These are phyloP conservation scores for Lavandula angustifolia DNA, from an alignment of 257 asterid genomes.

Conservation along the genomic window DNA sequence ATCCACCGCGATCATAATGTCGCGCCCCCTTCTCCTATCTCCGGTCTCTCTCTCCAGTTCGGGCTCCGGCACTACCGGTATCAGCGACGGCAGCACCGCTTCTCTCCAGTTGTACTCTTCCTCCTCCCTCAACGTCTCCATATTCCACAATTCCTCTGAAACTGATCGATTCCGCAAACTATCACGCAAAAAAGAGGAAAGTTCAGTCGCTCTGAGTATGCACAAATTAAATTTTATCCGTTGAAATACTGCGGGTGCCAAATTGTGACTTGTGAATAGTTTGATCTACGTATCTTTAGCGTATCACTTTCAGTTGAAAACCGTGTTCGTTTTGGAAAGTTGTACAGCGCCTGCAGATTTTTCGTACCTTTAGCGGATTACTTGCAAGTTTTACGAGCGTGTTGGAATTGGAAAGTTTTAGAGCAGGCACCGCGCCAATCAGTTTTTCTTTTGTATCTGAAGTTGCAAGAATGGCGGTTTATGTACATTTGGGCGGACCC, in stretches of 20 bases:
- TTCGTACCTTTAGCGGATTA: too few species aligned
- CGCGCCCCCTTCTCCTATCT: constrained; percentile 88
- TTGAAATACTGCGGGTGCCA: too few species aligned
- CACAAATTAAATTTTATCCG: too few species aligned
- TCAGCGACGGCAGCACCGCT: constrained; percentile 59
- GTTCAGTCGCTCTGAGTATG: too few species aligned
- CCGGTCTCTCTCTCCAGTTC: constrained; percentile 78
- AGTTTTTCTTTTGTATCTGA: background rate
- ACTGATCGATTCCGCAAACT: too few species aligned
- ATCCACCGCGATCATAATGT: constrained; percentile 76
- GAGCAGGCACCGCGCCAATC: background rate
- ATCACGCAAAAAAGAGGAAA: too few species aligned
- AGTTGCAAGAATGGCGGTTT: background rate
- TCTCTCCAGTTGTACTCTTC: constrained; percentile 88
- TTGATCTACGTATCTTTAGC: too few species aligned
- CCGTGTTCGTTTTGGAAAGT: too few species aligned
- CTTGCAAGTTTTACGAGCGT: background rate
- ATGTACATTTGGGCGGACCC: background rate
- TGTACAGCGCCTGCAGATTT: too few species aligned
- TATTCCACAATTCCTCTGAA: constrained; percentile 5
- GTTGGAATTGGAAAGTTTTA: too few species aligned
- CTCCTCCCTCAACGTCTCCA: constrained; percentile 73
- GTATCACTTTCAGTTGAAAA: too few species aligned
- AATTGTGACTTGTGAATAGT: too few species aligned
- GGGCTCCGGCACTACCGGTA: constrained; percentile 60